These are phyloP conservation scores for Stemphylium lycopersici DNA, from an alignment of 2,329 filamentous ascomycete genomes.

Conservation along the genomic window DNA sequence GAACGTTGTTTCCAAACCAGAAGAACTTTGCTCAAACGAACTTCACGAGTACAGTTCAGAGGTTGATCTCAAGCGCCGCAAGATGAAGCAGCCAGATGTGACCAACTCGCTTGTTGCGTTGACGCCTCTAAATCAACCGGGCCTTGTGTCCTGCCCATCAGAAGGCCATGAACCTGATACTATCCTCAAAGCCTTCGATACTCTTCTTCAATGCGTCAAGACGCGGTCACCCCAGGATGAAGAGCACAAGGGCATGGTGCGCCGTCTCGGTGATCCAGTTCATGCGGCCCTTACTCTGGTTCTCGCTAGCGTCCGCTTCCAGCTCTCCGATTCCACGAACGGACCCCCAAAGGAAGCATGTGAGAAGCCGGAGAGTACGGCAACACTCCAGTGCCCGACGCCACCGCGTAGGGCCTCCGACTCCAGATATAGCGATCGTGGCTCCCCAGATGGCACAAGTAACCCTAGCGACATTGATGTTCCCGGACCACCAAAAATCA, in stretches of 20 bases:
- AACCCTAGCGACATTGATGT: neutral
- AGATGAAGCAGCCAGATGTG: neutral
- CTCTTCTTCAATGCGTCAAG: too few relatives aligned
- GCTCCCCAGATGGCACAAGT: neutral
- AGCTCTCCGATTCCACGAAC: neutral
- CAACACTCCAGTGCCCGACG: neutral
- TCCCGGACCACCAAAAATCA: neutral
- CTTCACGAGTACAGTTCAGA: neutral
- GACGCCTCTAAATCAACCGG: neutral
- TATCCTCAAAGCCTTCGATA: too few relatives aligned
- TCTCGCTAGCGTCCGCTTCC: neutral
- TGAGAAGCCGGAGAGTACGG: neutral
- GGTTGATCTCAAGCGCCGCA: slow-evolving; percentile 2
- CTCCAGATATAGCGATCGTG: neutral
- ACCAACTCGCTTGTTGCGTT: neutral
- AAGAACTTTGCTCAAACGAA: neutral
- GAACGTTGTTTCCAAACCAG: too few relatives aligned
- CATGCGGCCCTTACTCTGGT: neutral
- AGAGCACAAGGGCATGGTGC: neutral
- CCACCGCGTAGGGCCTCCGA: neutral
- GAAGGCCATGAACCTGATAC: neutral
- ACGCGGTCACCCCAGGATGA: neutral
- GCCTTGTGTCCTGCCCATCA: neutral
- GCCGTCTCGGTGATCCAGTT: neutral
- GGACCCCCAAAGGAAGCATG: neutral